Evolutionary conservation across 164 flowering plant genomes (phyloP).

Genomic region (Stephania yunnanensis): DNA sequence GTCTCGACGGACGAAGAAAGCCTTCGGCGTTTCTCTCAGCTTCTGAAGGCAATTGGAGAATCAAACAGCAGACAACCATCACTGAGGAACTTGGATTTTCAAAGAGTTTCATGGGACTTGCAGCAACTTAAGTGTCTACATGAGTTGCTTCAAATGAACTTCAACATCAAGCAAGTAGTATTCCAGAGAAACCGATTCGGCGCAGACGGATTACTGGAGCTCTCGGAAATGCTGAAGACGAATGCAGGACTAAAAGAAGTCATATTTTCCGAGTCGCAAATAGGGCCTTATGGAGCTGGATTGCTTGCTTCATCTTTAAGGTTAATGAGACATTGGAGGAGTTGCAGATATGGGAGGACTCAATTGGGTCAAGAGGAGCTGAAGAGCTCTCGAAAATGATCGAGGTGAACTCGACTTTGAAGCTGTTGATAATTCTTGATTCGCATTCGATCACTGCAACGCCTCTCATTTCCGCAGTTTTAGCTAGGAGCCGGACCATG

Average conservation of each 20-base stretch:
- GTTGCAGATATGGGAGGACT: conserved; percentile 94
- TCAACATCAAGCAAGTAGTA: conserved; percentile 43
- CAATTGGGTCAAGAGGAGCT: conserved; percentile 80
- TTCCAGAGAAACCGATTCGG: conserved; percentile 53
- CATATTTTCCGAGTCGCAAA: conserved; percentile 55
- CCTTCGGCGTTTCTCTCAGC: conserved; percentile 32
- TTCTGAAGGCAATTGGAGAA: conserved; percentile 37
- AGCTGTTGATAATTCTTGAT: conserved; percentile 66
- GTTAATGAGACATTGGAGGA: conserved; percentile 69
- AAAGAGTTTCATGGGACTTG: conserved; percentile 37
- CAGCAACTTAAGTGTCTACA: conserved; percentile 35
- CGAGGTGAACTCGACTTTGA: conserved; percentile 70
- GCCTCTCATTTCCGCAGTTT: conserved; percentile 78
- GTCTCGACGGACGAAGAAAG: conserved; percentile 34
- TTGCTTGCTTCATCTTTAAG: conserved; percentile 60
- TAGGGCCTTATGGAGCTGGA: conserved; percentile 59
- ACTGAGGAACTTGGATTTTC: conserved; percentile 49
- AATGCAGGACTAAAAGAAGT: conserved; percentile 54
- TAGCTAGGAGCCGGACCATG: conserved; percentile 68
- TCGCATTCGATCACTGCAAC: conserved; percentile 54
- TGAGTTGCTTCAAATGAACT: conserved; percentile 35
- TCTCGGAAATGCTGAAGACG: conserved; percentile 52
- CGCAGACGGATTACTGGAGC: conserved; percentile 38
- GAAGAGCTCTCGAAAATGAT: conserved; percentile 94
- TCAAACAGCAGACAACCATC: conserved; percentile 23